phyloP scores from a whole-genome alignment of 2,329 filamentous ascomycete genomes.

The Monosporascus sp. region DNA sequence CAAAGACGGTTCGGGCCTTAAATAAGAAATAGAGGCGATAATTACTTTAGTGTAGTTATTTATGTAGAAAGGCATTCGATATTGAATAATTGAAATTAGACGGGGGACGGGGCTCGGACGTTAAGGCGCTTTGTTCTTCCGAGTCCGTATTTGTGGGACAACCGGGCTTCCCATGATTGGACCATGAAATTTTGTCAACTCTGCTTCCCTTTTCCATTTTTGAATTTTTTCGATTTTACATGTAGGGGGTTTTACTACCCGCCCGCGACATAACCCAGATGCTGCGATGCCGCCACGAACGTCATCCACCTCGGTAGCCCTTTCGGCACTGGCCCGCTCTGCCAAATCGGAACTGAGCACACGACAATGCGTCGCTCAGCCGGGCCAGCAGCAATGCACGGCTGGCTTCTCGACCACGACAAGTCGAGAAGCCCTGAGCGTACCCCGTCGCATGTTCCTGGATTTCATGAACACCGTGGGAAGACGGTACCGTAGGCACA shows the following conservation, averaged over 20 bases:
- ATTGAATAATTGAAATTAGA: too few species aligned
- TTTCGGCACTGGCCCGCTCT: conserved; percentile 7
- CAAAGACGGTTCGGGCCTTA: too few species aligned
- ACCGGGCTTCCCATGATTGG: not conserved
- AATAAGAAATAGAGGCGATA: too few species aligned
- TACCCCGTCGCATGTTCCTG: conserved; percentile 16
- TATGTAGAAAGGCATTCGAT: too few species aligned
- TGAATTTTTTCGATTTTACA: not conserved
- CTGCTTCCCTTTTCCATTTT: not conserved
- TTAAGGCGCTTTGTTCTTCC: not conserved
- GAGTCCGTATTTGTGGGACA: not conserved
- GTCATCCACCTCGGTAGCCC: conserved; percentile 9
- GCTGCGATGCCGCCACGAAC: conserved; percentile 21
- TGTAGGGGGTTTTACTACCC: not conserved
- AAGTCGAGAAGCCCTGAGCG: conserved; percentile 15
- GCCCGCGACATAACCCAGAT: not conserved
- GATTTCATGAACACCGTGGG: conserved; percentile 14
- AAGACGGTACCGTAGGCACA: conserved; percentile 4
- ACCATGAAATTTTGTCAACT: not conserved
- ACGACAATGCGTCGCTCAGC: conserved; percentile 1
- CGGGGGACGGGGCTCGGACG: too few species aligned
- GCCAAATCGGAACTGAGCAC: not conserved
- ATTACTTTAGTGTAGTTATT: too few species aligned
- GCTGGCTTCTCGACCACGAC: conserved; percentile 24
- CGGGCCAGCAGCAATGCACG: conserved; percentile 6